These are phyloP conservation scores for Telopea speciosissima DNA, from an alignment of 177 flowering plant species.

Conservation along the genomic window DNA sequence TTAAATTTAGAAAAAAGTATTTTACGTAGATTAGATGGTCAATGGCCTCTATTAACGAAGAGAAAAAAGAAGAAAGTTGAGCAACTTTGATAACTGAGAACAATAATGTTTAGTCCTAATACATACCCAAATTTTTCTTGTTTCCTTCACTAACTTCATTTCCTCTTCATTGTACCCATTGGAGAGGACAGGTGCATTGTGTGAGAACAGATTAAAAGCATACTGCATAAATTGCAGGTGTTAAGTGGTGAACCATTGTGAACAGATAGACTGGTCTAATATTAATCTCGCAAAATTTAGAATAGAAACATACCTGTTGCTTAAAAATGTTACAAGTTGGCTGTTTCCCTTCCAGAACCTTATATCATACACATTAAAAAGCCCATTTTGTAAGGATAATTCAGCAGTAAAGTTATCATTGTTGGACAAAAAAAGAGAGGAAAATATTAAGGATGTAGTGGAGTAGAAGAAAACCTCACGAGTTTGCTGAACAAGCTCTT, in stretches of 20 bases:
- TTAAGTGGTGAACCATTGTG: background rate
- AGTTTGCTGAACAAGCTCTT: constrained; percentile 91
- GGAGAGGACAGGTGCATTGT: constrained; percentile 81
- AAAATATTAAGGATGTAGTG: background rate
- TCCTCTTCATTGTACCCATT: constrained; percentile 98
- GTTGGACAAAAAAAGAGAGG: background rate
- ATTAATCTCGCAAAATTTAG: background rate
- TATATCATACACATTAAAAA: background rate
- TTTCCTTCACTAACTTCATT: constrained; percentile 97
- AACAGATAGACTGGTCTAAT: background rate
- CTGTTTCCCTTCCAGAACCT: constrained; percentile 85
- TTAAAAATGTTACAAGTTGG: constrained; percentile 91
- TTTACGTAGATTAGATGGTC: background rate
- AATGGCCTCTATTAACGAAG: background rate
- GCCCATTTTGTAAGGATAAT: background rate
- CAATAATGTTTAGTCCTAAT: background rate
- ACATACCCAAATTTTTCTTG: constrained; percentile 93
- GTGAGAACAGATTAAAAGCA: constrained; percentile 94
- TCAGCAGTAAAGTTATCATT: background rate
- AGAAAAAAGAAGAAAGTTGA: background rate
- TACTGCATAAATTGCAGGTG: constrained; percentile 57
- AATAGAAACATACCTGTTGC: constrained; percentile 58
- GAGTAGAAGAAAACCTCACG: constrained; percentile 64
- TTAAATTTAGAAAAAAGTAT: background rate
- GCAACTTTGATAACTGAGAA: background rate